These are phyloP conservation scores for Articulospora tetracladia DNA, from an alignment of 495 filamentous ascomycete genomes.

Conservation along the genomic window DNA sequence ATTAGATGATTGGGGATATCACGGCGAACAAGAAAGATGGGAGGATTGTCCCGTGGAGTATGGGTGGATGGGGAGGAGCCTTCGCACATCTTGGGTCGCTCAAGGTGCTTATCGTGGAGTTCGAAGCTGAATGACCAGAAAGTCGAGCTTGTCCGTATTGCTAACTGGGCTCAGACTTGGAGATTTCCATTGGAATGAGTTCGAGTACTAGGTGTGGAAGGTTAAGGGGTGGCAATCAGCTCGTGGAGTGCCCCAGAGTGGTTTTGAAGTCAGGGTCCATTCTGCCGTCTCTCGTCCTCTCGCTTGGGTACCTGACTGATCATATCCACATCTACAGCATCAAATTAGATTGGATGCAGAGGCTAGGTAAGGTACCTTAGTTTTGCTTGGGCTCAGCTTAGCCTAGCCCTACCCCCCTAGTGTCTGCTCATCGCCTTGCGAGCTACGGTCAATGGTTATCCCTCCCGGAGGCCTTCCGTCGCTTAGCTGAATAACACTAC, in stretches of 20 bases:
- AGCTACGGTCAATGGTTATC: too few relatives aligned
- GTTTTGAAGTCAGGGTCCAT: slow-evolving; percentile 13
- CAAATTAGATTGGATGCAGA: too few relatives aligned
- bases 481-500: too few relatives aligned
- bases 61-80: slow-evolving; percentile 13
- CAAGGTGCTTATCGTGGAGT: slow-evolving; percentile 14
- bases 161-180: slow-evolving; percentile 17
- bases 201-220: slow-evolving; percentile 1
- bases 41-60: not conserved
- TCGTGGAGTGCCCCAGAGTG: slow-evolving; percentile 11
- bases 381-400: too few relatives aligned
- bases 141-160: slow-evolving; percentile 13
- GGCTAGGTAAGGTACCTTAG: too few relatives aligned
- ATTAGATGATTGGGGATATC: slow-evolving; percentile 4
- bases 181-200: slow-evolving; percentile 12
- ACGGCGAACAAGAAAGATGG: not conserved
- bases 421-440: too few relatives aligned
- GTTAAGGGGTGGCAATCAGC: not conserved
- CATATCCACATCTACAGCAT: too few relatives aligned
- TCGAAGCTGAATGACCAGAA: slow-evolving; percentile 21
- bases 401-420: too few relatives aligned
- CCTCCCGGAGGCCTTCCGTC: too few relatives aligned
- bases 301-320: not conserved
- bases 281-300: slow-evolving; percentile 1
- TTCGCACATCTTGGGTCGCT: slow-evolving; percentile 11